Base-by-base conservation (phyloP, 2,329 filamentous ascomycete genomes). In the Sporothrix brunneoviolacea region DNA sequence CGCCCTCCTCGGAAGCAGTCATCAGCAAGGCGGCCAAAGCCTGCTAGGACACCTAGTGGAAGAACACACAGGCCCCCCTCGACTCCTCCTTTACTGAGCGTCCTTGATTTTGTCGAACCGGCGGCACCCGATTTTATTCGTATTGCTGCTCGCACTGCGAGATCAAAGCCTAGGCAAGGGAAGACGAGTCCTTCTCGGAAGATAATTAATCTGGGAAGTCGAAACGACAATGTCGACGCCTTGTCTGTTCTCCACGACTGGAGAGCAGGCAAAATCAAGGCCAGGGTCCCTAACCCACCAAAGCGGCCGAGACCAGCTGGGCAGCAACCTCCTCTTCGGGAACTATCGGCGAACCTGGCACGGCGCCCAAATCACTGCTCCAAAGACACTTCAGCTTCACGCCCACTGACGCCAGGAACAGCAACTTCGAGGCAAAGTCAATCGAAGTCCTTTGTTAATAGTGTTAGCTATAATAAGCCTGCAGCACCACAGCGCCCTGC, bases 191-290 rank as follows among this genome's bases (percentile, higher is more conserved):
- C 79, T 1, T 66, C 65, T 0, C 69, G 60, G 38, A 85, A 84
- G 59, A 62, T 68, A n/a, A 80, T 85, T 53, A 71, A 74, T 50
- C 67, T 85, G n/a, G 79, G 77, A 19, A 81, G 71, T 27, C 73
- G 79, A n/a, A 68, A 69, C 55, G 82, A 84, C 58, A 79, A 82
- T 53, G 55, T 79, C 16, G 81, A 84, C 60, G 80, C 73, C 2
- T 65, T 72, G 9, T 70, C 70, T 8, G 68, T 77, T 9, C 63
- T 85, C 19, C 65, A 69, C 33, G 67, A 75, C 46, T 85, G 82
- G 82, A 77, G 67, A 58, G 62, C 60, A n/a, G 78, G 77, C 4
- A 69, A 64, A 16, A 79, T 80, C 15, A 65, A 66, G 27, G 75
- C 72, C 40, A 61, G 48, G 27, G 38, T 54, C 4, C 21, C 41